phyloP scores from a whole-genome alignment of 73 alveolate genomes.

The Paramecium sonneborni region DNA sequence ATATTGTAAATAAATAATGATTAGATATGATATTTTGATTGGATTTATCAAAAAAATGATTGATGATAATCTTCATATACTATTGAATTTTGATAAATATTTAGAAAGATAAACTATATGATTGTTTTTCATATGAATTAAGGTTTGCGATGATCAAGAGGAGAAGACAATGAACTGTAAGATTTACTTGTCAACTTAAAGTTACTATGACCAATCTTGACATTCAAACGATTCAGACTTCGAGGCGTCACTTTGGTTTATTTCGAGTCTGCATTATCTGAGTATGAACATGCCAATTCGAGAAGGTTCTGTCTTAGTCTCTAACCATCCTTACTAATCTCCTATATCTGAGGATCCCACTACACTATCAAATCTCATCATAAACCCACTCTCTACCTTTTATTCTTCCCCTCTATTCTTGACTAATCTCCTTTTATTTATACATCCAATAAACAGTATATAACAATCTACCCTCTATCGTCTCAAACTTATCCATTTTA shows the following conservation, averaged over 20 bases:
- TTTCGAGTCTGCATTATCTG: slow-evolving; percentile 1
- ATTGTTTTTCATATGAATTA: background rate
- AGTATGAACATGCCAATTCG: background rate
- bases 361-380: background rate
- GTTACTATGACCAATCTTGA: background rate
- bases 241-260: slow-evolving; percentile 15
- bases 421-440: background rate
- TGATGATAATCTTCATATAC: background rate
- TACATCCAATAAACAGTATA: background rate
- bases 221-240: background rate
- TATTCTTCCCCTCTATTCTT: background rate
- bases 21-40: background rate
- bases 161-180: slow-evolving; percentile 8
- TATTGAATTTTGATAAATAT: background rate
- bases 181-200: slow-evolving; percentile 3
- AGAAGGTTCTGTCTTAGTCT: background rate
- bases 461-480: background rate
- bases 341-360: background rate
- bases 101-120: background rate
- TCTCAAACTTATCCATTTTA: slow-evolving; percentile 18
- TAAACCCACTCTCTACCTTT: background rate
- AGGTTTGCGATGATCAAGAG: slow-evolving; percentile 21
- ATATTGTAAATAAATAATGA: background rate
- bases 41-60: background rate
- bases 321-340: background rate